Evolutionary conservation across 139 green algal genomes (phyloP).

Genomic region (Coccomyxa sp.): DNA sequence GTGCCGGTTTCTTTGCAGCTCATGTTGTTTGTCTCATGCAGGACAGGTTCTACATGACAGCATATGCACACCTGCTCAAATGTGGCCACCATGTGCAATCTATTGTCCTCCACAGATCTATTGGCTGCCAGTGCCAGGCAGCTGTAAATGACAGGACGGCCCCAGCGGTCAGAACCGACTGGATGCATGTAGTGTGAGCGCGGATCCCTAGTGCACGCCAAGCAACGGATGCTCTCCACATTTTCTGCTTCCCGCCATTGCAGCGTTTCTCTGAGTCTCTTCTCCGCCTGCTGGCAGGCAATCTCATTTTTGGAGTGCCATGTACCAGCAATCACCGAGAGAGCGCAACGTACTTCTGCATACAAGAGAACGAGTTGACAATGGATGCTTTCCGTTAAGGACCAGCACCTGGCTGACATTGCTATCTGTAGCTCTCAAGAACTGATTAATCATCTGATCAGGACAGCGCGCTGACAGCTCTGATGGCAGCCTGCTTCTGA

Average conservation of each 20-base stretch:
- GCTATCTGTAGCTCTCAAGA: background rate
- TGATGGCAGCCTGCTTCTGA: background rate
- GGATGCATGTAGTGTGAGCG: constrained; percentile 70
- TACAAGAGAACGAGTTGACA: background rate
- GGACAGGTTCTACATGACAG: too few relatives aligned
- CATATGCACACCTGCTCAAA: constrained; percentile 54
- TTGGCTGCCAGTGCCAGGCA: constrained; percentile 50
- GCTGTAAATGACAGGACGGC: constrained; percentile 67
- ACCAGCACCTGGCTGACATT: background rate
- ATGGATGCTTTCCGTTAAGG: background rate
- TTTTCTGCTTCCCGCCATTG: constrained; percentile 37
- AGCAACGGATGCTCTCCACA: constrained; percentile 48
- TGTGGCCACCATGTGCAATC: constrained; percentile 55
- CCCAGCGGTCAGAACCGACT: constrained; percentile 2
- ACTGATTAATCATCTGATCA: background rate
- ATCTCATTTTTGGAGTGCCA: background rate
- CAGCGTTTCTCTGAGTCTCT: constrained; percentile 51
- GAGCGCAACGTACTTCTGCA: background rate
- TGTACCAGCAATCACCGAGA: background rate
- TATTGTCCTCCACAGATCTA: constrained; percentile 55
- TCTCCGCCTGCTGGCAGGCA: constrained; percentile 28
- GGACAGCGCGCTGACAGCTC: background rate
- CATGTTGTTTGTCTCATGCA: too few relatives aligned
- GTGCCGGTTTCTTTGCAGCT: constrained; percentile 7
- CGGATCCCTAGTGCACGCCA: constrained; percentile 34